Conservation (phyloP, 345 rosid genomes). For the Sisymbrium irio region DNA sequence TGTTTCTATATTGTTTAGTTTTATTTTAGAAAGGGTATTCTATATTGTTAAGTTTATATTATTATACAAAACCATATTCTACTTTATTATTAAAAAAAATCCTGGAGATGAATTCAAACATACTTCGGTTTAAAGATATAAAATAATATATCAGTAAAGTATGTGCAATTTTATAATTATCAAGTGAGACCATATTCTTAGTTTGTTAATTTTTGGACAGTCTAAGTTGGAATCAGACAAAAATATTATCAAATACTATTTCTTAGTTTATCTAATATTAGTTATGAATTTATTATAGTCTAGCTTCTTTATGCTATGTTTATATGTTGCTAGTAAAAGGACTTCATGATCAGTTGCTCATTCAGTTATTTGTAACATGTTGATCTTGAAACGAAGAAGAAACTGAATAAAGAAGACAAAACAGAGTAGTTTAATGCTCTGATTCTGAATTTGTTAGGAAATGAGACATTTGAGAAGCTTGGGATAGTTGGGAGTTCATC, state of each 20-base stretch:
- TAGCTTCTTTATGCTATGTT: background rate
- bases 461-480: constrained; percentile 66
- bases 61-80: background rate
- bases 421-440: background rate
- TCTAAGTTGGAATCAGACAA: background rate
- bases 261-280: background rate
- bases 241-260: background rate
- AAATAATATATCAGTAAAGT: background rate
- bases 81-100: background rate
- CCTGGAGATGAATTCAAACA: background rate
- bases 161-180: background rate
- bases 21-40: too few relatives aligned
- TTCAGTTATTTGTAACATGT: background rate
- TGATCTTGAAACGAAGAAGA: constrained; percentile 2
- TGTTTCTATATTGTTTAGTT: background rate
- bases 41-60: background rate
- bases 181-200: background rate
- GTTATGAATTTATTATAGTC: background rate
- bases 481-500: constrained; percentile 58
- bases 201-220: background rate
- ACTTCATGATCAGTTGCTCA: background rate
- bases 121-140: background rate
- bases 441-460: constrained; percentile 42
- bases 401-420: background rate
- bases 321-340: background rate